Base-by-base conservation (phyloP, 2,329 filamentous ascomycete species). In the Trichoderma brevicompactum region DNA sequence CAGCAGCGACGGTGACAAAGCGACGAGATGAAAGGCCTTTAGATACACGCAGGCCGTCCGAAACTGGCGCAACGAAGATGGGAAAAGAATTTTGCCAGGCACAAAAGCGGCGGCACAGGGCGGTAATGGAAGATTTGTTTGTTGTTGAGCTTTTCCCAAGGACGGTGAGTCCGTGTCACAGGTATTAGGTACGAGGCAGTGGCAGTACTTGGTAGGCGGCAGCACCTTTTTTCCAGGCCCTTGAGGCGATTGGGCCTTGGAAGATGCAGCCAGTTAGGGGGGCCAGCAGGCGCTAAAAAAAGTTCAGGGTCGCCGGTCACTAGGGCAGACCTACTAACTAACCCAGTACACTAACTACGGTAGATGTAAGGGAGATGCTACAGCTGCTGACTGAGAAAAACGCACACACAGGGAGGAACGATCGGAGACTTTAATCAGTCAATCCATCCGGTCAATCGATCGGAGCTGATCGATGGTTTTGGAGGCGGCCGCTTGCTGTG, bases 281-380 rank as follows among this genome's bases (percentile, higher is more conserved):
- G 53, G 41, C 62, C 38, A 58, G n/a, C 44, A 50, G 38, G 54
- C 62, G 53, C 62, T 58, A 55, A 65, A 32, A 36, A 52, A 56
- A 56, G 41, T 46, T 58, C 62, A 65, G 41, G 52, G 62, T 65
- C 52, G 43, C n/a, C 50, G 36, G 15, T 58, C 36, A 28, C 23
- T 49, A 49, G 43, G 56, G 43, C 43, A 49, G 32, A 17, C 54
- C 43, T 43, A 19, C 28, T 13, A 34, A 19, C 28, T 13, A 34
- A n/a, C 12, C 17, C 32, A 55, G 38, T 12, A 13, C 34, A 23
- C 32, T 23, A 32, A 15, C 38, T 17, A 32, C 46, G 10, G 32
- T 13, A 23, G 23, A 56, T 19, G 40, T 17, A 32, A 19, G 10
- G 32, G 32, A 23, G 23, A 56, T 19, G 40, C 15, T 17, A 10